phyloP scores from a whole-genome alignment of 140 eudicot species.

The Senecio squalidus region DNA sequence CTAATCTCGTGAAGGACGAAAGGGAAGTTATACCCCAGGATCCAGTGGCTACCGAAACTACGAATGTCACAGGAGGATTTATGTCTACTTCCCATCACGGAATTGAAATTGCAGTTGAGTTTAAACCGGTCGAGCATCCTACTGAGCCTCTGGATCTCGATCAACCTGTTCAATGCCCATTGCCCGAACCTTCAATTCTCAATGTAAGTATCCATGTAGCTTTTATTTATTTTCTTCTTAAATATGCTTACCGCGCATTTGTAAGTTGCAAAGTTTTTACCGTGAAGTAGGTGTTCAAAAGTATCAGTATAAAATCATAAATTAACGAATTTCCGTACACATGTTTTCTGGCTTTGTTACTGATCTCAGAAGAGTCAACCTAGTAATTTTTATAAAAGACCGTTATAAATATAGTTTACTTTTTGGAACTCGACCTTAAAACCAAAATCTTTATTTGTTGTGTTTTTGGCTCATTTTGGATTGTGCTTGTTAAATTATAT shows the following conservation, averaged over 20 bases:
- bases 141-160: conserved; percentile 66
- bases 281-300: too few species aligned
- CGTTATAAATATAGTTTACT: too few species aligned
- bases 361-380: too few species aligned
- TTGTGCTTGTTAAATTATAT: conserved; percentile 1
- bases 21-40: conserved; percentile 38
- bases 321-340: too few species aligned
- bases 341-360: too few species aligned
- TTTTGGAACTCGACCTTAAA: too few species aligned
- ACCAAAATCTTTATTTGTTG: too few species aligned
- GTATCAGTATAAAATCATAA: too few species aligned
- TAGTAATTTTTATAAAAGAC: too few species aligned
- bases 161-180: conserved; percentile 81
- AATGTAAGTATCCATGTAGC: conserved; percentile 58
- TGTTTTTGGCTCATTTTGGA: neutral
- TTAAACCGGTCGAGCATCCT: conserved; percentile 85
- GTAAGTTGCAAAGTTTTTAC: too few species aligned
- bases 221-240: too few species aligned
- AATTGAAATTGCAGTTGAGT: conserved; percentile 63
- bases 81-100: conserved; percentile 44
- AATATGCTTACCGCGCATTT: too few species aligned
- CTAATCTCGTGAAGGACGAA: conserved; percentile 39
- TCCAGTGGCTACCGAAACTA: conserved; percentile 29
- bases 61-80: conserved; percentile 26
- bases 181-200: conserved; percentile 89